These are phyloP conservation scores for Cystofilobasidium bisporidii DNA, from an alignment of 768 basidiomycete genomes.

Conservation along the genomic window DNA sequence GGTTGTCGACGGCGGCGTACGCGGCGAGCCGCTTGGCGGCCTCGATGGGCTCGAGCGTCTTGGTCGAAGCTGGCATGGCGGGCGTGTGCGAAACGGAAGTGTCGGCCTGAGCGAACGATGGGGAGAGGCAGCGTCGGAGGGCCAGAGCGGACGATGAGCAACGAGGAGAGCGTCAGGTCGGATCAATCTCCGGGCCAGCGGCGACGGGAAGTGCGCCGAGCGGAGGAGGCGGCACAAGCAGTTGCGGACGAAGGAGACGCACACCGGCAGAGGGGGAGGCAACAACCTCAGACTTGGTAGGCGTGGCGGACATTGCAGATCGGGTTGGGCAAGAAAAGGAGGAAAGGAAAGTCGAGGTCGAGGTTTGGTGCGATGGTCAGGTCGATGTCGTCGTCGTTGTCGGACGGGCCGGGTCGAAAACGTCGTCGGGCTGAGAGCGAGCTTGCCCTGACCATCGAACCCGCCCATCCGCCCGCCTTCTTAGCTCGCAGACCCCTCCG, in stretches of 20 bases:
- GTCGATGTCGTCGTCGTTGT: background rate
- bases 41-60: constrained; percentile 47
- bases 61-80: constrained; percentile 2
- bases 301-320: background rate
- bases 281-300: constrained; percentile 8
- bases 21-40: constrained; percentile 82
- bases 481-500: background rate
- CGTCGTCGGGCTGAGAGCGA: too few species aligned
- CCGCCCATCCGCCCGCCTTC: too few species aligned
- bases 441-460: too few species aligned
- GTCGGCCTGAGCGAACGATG: background rate
- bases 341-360: background rate
- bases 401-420: background rate
- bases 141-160: background rate
- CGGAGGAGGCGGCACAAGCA: too few species aligned
- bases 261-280: background rate
- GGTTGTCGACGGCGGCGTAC: constrained; percentile 83
- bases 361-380: background rate
- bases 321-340: too few species aligned
- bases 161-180: background rate
- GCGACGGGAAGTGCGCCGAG: too few species aligned
- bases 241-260: too few species aligned
- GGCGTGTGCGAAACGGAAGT: constrained; percentile 17
- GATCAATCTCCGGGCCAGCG: too few species aligned
- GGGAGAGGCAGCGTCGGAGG: background rate